phyloP scores from a whole-genome alignment of 257 asterid genomes.

The Solanum okadae region DNA sequence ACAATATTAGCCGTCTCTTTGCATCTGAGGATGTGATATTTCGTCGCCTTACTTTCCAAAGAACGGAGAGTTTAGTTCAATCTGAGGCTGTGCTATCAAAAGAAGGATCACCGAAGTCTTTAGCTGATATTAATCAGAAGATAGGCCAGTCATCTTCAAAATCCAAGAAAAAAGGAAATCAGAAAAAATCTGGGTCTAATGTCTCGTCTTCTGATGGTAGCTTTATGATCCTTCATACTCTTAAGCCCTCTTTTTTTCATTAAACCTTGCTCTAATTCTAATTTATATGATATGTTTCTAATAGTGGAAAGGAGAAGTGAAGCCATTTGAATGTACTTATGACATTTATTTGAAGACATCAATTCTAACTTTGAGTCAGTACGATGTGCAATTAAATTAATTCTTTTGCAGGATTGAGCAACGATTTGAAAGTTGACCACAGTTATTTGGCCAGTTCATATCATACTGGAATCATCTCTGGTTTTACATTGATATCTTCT shows the following conservation, averaged over 20 bases:
- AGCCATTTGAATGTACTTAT: neutral
- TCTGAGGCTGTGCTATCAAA: slow-evolving; percentile 73
- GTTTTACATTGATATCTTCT: slow-evolving; percentile 57
- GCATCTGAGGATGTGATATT: slow-evolving; percentile 40
- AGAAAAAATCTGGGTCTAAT: slow-evolving; percentile 20
- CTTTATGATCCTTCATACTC: neutral
- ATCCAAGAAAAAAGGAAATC: slow-evolving; percentile 40
- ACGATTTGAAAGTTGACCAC: slow-evolving; percentile 49
- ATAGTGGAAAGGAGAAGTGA: neutral
- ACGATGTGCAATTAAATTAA: neutral
- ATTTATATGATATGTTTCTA: neutral
- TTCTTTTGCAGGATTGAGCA: slow-evolving; percentile 19
- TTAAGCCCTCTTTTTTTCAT: neutral
- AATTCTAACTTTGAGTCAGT: neutral
- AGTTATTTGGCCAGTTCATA: slow-evolving; percentile 76
- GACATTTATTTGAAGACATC: neutral
- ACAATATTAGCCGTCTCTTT: slow-evolving; percentile 27
- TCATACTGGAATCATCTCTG: slow-evolving; percentile 85
- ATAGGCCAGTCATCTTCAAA: slow-evolving; percentile 23
- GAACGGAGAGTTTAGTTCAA: slow-evolving; percentile 72
- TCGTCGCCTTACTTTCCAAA: slow-evolving; percentile 79
- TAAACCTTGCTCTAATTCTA: neutral
- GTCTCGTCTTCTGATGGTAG: slow-evolving; percentile 17
- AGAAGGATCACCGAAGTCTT: slow-evolving; percentile 18
- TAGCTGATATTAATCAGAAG: slow-evolving; percentile 22